These are phyloP conservation scores for Boletus subparvulus DNA, from an alignment of 768 basidiomycete species.

Conservation along the genomic window DNA sequence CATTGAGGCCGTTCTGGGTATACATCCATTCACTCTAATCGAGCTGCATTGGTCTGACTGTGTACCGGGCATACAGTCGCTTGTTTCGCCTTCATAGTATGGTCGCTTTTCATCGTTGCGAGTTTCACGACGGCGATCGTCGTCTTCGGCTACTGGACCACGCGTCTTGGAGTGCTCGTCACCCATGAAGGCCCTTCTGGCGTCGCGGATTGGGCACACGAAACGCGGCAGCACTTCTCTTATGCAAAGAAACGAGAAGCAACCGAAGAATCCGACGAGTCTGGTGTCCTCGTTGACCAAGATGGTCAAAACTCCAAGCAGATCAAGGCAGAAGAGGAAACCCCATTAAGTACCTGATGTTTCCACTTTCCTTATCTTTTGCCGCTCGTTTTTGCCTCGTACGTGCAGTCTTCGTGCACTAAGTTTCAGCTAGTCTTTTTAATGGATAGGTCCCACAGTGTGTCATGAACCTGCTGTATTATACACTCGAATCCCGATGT, in stretches of 20 bases:
- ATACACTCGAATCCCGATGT: conserved; percentile 8
- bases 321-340: conserved; percentile 24
- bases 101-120: conserved; percentile 35
- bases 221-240: conserved; percentile 27
- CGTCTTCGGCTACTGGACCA: conserved; percentile 33
- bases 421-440: not conserved
- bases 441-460: not conserved
- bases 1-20: conserved; percentile 33
- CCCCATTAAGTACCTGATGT: not conserved
- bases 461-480: conserved; percentile 13
- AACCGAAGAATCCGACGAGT: conserved; percentile 27
- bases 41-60: not conserved
- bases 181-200: conserved; percentile 35
- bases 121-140: conserved; percentile 33
- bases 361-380: not conserved
- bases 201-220: conserved; percentile 30
- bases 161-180: conserved; percentile 36
- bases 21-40: not conserved
- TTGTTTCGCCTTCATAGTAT: conserved; percentile 33
- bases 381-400: not conserved
- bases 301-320: conserved; percentile 20
- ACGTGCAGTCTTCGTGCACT: not conserved
- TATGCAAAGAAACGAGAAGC: conserved; percentile 14
- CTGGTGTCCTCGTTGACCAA: conserved; percentile 21
- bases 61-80: conserved; percentile 26